Conservation (phyloP, 1,139 yeast species). For the Hanseniaspora sp. region DNA sequence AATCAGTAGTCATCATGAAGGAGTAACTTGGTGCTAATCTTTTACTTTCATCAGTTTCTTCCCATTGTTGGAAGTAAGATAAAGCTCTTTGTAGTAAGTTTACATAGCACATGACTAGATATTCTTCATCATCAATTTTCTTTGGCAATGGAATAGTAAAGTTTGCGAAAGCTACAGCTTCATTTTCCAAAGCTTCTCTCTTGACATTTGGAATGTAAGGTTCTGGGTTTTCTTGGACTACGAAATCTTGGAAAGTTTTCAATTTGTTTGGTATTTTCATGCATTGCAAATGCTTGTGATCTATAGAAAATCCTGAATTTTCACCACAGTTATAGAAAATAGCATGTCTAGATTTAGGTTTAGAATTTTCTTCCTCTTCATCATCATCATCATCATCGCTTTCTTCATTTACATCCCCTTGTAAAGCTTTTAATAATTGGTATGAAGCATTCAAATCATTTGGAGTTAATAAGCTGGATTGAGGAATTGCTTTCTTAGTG, state of each 20-base stretch:
- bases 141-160: slow-evolving; percentile 58
- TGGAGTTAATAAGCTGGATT: slow-evolving; percentile 59
- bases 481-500: slow-evolving; percentile 62
- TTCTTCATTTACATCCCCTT: slow-evolving; percentile 20
- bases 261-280: slow-evolving; percentile 56
- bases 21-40: slow-evolving; percentile 51
- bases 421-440: slow-evolving; percentile 37
- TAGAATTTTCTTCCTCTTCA: slow-evolving; percentile 22
- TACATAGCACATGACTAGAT: slow-evolving; percentile 52
- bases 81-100: slow-evolving; percentile 60
- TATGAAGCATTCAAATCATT: slow-evolving; percentile 52
- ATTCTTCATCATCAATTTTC: slow-evolving; percentile 35
- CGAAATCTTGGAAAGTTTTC: slow-evolving; percentile 47
- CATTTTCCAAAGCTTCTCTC: slow-evolving; percentile 51
- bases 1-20: slow-evolving; percentile 64
- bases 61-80: slow-evolving; percentile 48
- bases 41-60: slow-evolving; percentile 23
- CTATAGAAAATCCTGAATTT: slow-evolving; percentile 82
- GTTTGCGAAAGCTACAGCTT: slow-evolving; percentile 68
- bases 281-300: slow-evolving; percentile 85
- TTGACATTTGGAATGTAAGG: slow-evolving; percentile 44
- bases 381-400: slow-evolving; percentile 25
- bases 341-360: slow-evolving; percentile 38
- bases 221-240: slow-evolving; percentile 37
- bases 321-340: slow-evolving; percentile 85